These are phyloP conservation scores for Amyloporia xantha DNA, from an alignment of 768 basidiomycete species.

Conservation along the genomic window DNA sequence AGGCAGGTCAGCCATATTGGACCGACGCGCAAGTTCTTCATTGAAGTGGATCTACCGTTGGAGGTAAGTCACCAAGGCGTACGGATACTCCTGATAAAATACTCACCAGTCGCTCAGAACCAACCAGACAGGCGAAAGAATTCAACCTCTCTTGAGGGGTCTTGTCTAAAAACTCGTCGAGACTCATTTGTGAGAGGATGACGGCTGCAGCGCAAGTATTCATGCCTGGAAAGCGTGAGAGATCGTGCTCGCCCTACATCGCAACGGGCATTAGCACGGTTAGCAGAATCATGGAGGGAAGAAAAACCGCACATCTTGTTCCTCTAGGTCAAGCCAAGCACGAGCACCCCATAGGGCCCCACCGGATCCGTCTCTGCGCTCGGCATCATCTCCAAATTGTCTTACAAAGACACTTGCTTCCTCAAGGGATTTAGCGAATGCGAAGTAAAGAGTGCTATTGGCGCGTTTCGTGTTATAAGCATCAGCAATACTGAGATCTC, in stretches of 20 bases:
- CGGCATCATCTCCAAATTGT: slow-evolving; percentile 52
- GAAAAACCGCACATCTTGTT: slow-evolving; percentile 37
- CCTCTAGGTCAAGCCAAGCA: slow-evolving; percentile 55
- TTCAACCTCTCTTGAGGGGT: slow-evolving; percentile 40
- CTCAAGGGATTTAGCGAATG: slow-evolving; percentile 54
- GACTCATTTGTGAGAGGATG: slow-evolving; percentile 46
- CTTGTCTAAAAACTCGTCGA: slow-evolving; percentile 52
- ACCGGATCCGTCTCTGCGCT: slow-evolving; percentile 34
- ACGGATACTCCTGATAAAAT: not conserved
- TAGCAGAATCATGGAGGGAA: not conserved
- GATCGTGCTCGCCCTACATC: slow-evolving; percentile 51
- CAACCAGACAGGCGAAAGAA: slow-evolving; percentile 41
- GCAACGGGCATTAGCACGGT: slow-evolving; percentile 25
- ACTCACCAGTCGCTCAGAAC: slow-evolving; percentile 47
- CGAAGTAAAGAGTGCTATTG: slow-evolving; percentile 40
- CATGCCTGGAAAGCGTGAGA: slow-evolving; percentile 54
- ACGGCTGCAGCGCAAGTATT: slow-evolving; percentile 65
- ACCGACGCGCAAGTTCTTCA: slow-evolving; percentile 28
- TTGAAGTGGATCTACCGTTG: slow-evolving; percentile 30
- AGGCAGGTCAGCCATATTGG: slow-evolving; percentile 28
- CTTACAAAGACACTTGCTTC: slow-evolving; percentile 54
- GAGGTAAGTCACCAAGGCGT: not conserved
- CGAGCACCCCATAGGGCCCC: slow-evolving; percentile 54
- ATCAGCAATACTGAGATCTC: slow-evolving; percentile 57
- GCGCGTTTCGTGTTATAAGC: slow-evolving; percentile 46